phyloP scores from a whole-genome alignment of 176 grass and related monocot species.

The Cymbopogon citratus region DNA sequence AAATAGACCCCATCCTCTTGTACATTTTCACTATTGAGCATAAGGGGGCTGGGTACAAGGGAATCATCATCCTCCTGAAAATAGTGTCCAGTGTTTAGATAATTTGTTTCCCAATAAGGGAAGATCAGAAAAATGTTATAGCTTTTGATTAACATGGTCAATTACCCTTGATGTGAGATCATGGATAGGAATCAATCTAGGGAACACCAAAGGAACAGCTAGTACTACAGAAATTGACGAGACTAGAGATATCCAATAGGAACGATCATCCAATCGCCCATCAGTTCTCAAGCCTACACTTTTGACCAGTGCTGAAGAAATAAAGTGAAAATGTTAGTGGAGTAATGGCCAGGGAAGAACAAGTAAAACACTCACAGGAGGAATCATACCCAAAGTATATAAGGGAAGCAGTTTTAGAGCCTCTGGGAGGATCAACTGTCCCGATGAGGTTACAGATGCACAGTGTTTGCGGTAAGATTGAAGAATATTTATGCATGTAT shows the following conservation, averaged over 20 bases:
- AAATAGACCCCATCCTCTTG: slow-evolving; percentile 75
- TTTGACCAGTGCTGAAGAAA: slow-evolving; percentile 67
- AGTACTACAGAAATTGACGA: slow-evolving; percentile 55
- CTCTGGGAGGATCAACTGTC: slow-evolving; percentile 88
- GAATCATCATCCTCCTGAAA: slow-evolving; percentile 68
- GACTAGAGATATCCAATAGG: slow-evolving; percentile 63
- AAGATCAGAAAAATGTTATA: neutral
- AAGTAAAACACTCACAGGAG: neutral
- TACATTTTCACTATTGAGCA: slow-evolving; percentile 74
- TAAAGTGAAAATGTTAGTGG: slow-evolving; percentile 17
- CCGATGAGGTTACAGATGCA: slow-evolving; percentile 72
- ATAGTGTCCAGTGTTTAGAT: slow-evolving; percentile 1
- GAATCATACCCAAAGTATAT: slow-evolving; percentile 72
- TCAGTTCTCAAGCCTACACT: slow-evolving; percentile 78
- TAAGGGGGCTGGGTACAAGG: slow-evolving; percentile 44
- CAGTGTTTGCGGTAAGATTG: slow-evolving; percentile 80
- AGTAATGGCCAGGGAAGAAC: neutral
- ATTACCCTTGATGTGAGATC: slow-evolving; percentile 59
- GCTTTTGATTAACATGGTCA: neutral
- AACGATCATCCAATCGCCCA: slow-evolving; percentile 71
- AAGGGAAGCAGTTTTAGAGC: slow-evolving; percentile 81
- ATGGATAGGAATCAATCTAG: slow-evolving; percentile 82
- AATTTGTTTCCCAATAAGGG: neutral
- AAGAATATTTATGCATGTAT: slow-evolving; percentile 78
- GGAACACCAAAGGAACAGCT: slow-evolving; percentile 76